Evolutionary conservation across 148 eudicot genomes (phyloP).

Genomic region (Chenopodium formosanum): DNA sequence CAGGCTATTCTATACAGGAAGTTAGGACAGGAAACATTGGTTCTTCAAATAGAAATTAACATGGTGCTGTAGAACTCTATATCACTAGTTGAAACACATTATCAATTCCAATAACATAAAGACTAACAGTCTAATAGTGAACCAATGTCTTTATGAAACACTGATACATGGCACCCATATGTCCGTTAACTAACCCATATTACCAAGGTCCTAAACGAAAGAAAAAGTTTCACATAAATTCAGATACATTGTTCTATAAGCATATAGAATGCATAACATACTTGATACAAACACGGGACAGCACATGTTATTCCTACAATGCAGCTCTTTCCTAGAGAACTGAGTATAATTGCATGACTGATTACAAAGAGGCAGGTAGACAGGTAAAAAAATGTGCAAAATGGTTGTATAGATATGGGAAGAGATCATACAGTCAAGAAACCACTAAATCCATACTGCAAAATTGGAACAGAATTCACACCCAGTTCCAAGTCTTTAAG

Average conservation of each 20-base stretch:
- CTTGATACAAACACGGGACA: neutral
- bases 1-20: slow-evolving; percentile 96
- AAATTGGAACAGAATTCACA: too few species aligned
- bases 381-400: slow-evolving; percentile 8
- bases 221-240: neutral
- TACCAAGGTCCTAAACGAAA: neutral
- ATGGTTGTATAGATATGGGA: slow-evolving; percentile 8
- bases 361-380: slow-evolving; percentile 12
- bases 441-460: too few species aligned
- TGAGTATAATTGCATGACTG: neutral
- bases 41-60: slow-evolving; percentile 56
- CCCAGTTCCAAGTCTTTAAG: too few species aligned
- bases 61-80: neutral
- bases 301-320: neutral
- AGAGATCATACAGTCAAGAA: too few species aligned
- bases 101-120: neutral
- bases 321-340: neutral
- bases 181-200: neutral
- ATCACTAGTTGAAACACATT: neutral
- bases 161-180: neutral
- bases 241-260: neutral
- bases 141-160: too few species aligned
- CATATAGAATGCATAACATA: neutral
- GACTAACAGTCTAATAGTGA: too few species aligned
- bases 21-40: slow-evolving; percentile 84